A percentile compares a stretch with the other conserved stretches of the same genome.
Evolutionary conservation across 2,329 filamentous ascomycete species (phyloP).

Genomic region (Apiospora arundinis): DNA sequence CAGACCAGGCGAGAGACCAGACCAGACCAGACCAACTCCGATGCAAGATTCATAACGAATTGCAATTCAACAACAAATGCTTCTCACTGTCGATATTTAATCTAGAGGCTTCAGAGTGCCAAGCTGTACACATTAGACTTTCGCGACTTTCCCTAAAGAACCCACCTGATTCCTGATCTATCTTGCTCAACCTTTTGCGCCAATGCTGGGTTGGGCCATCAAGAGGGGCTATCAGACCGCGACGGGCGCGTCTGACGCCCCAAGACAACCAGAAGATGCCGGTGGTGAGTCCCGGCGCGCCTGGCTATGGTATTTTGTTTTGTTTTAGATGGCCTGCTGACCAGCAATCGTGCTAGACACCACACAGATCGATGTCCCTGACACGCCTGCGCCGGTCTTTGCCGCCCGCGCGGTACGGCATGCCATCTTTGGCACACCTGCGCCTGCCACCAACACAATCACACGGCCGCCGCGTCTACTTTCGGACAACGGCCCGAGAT

Average conservation of each 20-base stretch:
- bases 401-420: constrained; percentile 69
- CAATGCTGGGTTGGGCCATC: constrained; percentile 64
- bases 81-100: not conserved
- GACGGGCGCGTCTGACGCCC: constrained; percentile 43
- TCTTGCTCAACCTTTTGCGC: not conserved
- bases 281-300: constrained; percentile 33
- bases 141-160: not conserved
- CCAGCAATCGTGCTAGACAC: constrained; percentile 39
- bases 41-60: not conserved
- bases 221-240: constrained; percentile 52
- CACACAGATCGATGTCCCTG: constrained; percentile 62
- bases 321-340: constrained; percentile 27
- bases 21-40: not conserved
- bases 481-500: constrained; percentile 28
- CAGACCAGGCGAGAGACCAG: not conserved
- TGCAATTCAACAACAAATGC: not conserved
- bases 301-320: constrained; percentile 16
- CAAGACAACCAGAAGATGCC: constrained; percentile 32
- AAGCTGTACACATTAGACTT: not conserved
- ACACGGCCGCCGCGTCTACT: constrained; percentile 38
- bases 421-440: constrained; percentile 67
- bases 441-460: constrained; percentile 26
- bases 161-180: too few relatives aligned
- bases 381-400: constrained; percentile 71
- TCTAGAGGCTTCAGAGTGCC: not conserved